A percentile compares a stretch with the other conserved stretches of the same genome.
These are phyloP conservation scores for Eucommia ulmoides DNA, from an alignment of 257 asterid species.

Conservation along the genomic window DNA sequence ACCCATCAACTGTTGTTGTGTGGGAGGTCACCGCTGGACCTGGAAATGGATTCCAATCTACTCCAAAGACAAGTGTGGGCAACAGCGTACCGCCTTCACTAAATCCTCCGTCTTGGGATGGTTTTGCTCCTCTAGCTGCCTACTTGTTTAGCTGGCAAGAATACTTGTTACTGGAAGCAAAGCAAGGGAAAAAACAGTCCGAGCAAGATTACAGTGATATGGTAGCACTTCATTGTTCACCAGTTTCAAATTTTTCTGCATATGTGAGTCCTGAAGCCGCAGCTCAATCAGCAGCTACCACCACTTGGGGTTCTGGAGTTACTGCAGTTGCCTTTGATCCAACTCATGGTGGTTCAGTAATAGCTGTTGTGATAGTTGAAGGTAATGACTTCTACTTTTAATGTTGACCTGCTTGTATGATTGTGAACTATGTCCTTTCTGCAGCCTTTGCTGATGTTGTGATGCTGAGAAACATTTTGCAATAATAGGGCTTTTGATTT, in stretches of 20 bases:
- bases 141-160: constrained; percentile 98
- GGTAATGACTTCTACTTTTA: constrained; percentile 30
- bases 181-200: constrained; percentile 54
- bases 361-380: constrained; percentile 94
- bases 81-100: constrained; percentile 74
- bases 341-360: constrained; percentile 94
- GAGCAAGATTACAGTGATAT: constrained; percentile 68
- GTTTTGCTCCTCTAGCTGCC: constrained; percentile 91
- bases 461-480: too few relatives aligned
- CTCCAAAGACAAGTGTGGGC: constrained; percentile 58
- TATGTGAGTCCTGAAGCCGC: constrained; percentile 99
- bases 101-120: constrained; percentile 96
- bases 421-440: not conserved
- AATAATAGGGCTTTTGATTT: too few relatives aligned
- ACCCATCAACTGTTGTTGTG: constrained; percentile 97
- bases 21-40: constrained; percentile 99
- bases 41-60: constrained; percentile 90
- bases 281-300: constrained; percentile 80
- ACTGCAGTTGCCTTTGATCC: constrained; percentile 99
- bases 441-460: not conserved
- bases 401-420: not conserved
- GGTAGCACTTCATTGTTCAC: constrained; percentile 89
- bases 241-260: constrained; percentile 98
- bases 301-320: constrained; percentile 99
- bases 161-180: constrained; percentile 64